Evolutionary conservation across 1,139 yeast genomes (phyloP), one percentile per base, ranked within the genome.

Genomic region (Scheffersomyces segobiensis): DNA sequence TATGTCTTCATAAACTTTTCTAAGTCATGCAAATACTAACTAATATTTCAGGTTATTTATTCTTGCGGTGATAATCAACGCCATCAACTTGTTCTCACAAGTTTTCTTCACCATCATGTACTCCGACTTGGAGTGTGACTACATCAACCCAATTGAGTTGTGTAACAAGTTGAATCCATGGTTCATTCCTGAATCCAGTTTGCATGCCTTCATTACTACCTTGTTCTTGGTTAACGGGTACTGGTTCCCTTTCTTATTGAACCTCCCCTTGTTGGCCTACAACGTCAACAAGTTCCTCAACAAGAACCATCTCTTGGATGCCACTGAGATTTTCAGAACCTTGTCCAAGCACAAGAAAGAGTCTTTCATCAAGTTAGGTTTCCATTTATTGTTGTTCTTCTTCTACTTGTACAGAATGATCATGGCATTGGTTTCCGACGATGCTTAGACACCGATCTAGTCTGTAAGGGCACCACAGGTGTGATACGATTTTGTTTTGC

Each of bases 241-340:
- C 79, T 95, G 98, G 98, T 86, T 91, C 75, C 87, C 93, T 48
- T 91, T 95, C 76, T 78, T 93, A 70, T 77, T 95, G 72, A 93
- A 93, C 76, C 78, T 90, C 65, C 99, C 99, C 54, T 81, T 96
- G 63, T 78, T 92, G 60, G 97, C 95, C 51, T 93, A 81, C 80
- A 93, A 93, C 72, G 87, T 81, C 61, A 88, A 88, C 78, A 91
- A 91, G 75, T 80, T 86, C 66, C 70, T 86, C 72, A 87, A 85
- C 67, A 91, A 91, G 76, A 89, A 89, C 74, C 95, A 95, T 74
- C 79, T 92, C 63, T 85, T 96, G 74, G 99, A 95, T 76, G 99
- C 99, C 60, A 95, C 99, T 54, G 99, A 95, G 78, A 96, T 95
- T 70, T 95, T 95, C 80, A 88, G 98, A 80, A 93, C 98, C 54